Base-by-base conservation (phyloP, 192 early-diverging fungal species). In the Dissophora ornata region DNA sequence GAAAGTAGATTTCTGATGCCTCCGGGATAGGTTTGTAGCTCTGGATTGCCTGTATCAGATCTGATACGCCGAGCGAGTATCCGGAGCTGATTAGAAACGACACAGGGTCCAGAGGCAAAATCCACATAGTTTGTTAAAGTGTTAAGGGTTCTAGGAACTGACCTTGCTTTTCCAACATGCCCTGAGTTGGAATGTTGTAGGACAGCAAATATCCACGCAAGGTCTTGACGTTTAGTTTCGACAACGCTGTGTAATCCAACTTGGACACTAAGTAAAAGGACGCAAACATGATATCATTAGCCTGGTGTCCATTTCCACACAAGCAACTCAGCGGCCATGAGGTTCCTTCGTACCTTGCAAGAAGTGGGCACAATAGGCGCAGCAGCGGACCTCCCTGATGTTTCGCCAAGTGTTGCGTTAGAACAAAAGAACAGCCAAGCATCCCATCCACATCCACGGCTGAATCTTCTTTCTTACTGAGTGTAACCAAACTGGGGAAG, bases 131-230 rank as follows among this genome's bases (percentile, higher is more conserved):
- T n/a, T n/a, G n/a, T n/a, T n/a, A n/a, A n/a, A n/a, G n/a, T n/a
- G n/a, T n/a, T n/a, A n/a, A n/a, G n/a, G n/a, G n/a, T n/a, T n/a
- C n/a, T n/a, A n/a, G n/a, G n/a, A n/a, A 57, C 65, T 57, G 38
- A 77, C 73, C 73, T 62, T 67, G 73, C 33, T 77, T 77, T 40
- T 77, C 73, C 21, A 77, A 51, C 73, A 77, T 77, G 58, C 73
- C 73, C 28, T 67, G 63, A 11, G 73, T 77, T 50, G 73, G 51
- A 24, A 77, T 57, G 36, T 77, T 77, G 46, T 77, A 77, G 0
- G 73, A 77, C 5, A 61, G 38, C 9, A 77, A 34, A 29, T 77
- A 77, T 57, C 73, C 57, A 36, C 73, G 63, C 12, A 77, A 36
- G 0, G 73, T 77, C 49, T 77, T 77, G 30, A 77, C 57, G 22